Conservation (phyloP, 371 early-diverging fungal genomes). For the Dipsacomyces acuminosporus region DNA sequence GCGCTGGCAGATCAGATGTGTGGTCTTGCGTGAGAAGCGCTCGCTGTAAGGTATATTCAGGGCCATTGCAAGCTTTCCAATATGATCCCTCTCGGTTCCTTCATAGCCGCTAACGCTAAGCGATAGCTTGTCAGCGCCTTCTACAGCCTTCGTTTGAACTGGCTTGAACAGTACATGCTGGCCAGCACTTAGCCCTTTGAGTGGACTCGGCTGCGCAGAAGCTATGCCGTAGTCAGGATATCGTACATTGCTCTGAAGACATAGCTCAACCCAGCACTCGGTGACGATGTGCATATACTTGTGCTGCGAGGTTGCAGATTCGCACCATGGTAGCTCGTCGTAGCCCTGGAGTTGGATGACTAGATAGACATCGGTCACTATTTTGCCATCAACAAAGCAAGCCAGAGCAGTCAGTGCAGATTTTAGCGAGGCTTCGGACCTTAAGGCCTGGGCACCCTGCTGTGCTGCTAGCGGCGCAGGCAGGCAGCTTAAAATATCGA, state of each 20-base stretch:
- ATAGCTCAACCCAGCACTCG: constrained; percentile 49
- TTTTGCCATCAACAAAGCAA: background rate
- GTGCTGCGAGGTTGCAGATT: background rate
- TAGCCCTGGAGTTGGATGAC: constrained; percentile 23
- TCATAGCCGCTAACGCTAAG: constrained; percentile 49
- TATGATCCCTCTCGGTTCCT: constrained; percentile 46
- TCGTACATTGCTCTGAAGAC: constrained; percentile 21
- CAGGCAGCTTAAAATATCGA: constrained; percentile 2
- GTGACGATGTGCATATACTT: constrained; percentile 32
- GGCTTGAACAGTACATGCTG: constrained; percentile 43
- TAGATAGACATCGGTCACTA: constrained; percentile 7
- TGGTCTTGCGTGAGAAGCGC: constrained; percentile 35
- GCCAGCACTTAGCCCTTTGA: constrained; percentile 15
- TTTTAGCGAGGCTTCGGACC: background rate
- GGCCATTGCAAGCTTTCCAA: constrained; percentile 35
- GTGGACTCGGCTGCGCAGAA: background rate
- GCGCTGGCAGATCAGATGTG: constrained; percentile 41
- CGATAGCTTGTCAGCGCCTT: background rate
- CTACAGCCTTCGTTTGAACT: background rate
- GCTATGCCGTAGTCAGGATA: constrained; percentile 24
- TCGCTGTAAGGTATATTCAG: constrained; percentile 42
- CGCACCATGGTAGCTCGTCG: constrained; percentile 9
- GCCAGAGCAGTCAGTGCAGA: constrained; percentile 3
- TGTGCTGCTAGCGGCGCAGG: background rate
- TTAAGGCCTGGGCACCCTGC: background rate